These are phyloP conservation scores for Scheffersomyces quercinus DNA, from an alignment of 1,139 yeast species.

Conservation along the genomic window DNA sequence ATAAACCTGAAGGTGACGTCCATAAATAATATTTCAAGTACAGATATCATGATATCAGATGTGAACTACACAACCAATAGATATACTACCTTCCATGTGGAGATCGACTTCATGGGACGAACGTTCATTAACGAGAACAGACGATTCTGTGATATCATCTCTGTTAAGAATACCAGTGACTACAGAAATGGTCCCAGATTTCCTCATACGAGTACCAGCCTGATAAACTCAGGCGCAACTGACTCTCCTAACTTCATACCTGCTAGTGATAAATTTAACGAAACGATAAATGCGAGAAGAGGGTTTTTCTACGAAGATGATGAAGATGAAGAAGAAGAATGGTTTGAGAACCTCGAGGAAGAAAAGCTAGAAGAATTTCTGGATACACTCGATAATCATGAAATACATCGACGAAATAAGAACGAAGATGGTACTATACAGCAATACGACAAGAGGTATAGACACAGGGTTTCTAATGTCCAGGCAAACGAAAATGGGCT, in stretches of 20 bases:
- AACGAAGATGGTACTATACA: too few relatives aligned
- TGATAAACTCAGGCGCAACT: too few relatives aligned
- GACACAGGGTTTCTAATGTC: too few relatives aligned
- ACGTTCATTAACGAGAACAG: slow-evolving; percentile 37
- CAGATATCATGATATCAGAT: slow-evolving; percentile 32
- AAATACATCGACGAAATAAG: too few relatives aligned
- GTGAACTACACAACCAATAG: slow-evolving; percentile 46
- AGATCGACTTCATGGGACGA: slow-evolving; percentile 46
- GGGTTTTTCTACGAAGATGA: neutral
- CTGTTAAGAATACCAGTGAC: slow-evolving; percentile 38
- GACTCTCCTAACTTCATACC: neutral
- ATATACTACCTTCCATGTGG: slow-evolving; percentile 51
- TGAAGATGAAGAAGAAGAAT: neutral
- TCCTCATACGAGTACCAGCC: neutral
- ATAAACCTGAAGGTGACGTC: slow-evolving; percentile 36
- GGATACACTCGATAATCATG: too few relatives aligned
- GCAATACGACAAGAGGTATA: too few relatives aligned
- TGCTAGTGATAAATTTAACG: neutral
- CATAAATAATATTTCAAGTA: slow-evolving; percentile 11
- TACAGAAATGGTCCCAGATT: slow-evolving; percentile 25
- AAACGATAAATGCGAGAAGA: slow-evolving; percentile 1
- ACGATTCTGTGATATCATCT: slow-evolving; percentile 48
- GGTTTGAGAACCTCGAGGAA: too few relatives aligned
- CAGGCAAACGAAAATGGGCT: neutral
- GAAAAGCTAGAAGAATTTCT: too few relatives aligned